Evolutionary conservation across 352 stramenopile species (phyloP).

Genomic region (Elongisporangium senticosum): DNA sequence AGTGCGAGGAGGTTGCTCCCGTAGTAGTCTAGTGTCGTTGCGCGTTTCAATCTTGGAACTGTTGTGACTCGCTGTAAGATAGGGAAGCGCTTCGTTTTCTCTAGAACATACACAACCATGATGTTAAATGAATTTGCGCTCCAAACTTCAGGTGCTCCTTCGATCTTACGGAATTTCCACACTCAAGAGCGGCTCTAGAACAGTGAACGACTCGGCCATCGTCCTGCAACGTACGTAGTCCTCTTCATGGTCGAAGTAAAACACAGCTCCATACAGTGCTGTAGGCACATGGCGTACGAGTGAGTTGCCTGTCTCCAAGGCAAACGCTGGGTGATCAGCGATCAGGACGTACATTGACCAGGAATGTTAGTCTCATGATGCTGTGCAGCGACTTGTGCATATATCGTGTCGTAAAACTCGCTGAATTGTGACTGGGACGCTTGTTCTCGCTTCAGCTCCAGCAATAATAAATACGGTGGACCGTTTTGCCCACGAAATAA

Average conservation of each 20-base stretch:
- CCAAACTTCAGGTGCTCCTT: neutral
- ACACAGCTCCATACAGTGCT: constrained; percentile 58
- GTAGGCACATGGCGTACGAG: neutral
- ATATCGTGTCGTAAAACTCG: constrained; percentile 55
- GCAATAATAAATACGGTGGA: constrained; percentile 47
- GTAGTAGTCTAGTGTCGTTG: neutral
- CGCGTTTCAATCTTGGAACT: neutral
- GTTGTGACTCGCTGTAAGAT: neutral
- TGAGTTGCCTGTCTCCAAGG: neutral
- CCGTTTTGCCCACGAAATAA: constrained; percentile 17
- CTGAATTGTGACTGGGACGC: constrained; percentile 26
- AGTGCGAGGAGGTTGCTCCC: neutral
- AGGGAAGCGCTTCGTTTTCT: constrained; percentile 16
- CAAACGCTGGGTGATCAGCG: neutral
- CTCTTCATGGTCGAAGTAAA: constrained; percentile 62
- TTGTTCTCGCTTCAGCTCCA: constrained; percentile 26
- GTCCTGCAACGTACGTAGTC: constrained; percentile 61
- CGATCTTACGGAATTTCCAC: constrained; percentile 33
- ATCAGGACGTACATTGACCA: constrained; percentile 35
- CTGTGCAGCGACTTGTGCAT: constrained; percentile 28
- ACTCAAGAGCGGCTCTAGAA: constrained; percentile 23
- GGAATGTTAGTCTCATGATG: constrained; percentile 11
- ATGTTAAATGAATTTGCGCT: neutral
- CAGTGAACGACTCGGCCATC: constrained; percentile 35
- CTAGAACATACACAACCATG: constrained; percentile 7